Conservation (phyloP, 2,329 filamentous ascomycete species). For the Fusarium albosuccineum region DNA sequence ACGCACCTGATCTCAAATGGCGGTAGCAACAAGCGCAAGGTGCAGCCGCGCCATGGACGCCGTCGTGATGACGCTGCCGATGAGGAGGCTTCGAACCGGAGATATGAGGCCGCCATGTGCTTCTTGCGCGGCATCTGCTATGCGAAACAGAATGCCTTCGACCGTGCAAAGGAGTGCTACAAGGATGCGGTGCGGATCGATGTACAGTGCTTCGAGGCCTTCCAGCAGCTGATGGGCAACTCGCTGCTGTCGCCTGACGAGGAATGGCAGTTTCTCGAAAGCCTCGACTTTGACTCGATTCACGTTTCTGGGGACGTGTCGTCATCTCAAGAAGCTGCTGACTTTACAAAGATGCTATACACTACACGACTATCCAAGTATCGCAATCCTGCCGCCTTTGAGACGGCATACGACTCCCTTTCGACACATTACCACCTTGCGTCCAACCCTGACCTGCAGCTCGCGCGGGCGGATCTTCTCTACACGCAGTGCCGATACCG, state of each 20-base stretch:
- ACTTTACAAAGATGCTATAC: constrained; percentile 96
- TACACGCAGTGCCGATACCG: constrained; percentile 96
- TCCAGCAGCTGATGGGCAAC: constrained; percentile 98
- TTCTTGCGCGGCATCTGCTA: constrained; percentile 94
- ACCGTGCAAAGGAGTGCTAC: constrained; percentile 97
- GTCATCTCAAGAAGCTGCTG: constrained; percentile 84
- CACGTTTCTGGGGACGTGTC: constrained; percentile 73
- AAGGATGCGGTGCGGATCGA: constrained; percentile 97
- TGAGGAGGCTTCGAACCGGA: constrained; percentile 80
- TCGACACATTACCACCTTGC: constrained; percentile 93
- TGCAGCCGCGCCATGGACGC: constrained; percentile 51
- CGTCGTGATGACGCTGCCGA: constrained; percentile 56
- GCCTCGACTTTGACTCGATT: constrained; percentile 90
- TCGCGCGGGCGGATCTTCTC: constrained; percentile 89
- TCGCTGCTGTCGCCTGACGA: constrained; percentile 89
- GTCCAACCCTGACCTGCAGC: constrained; percentile 88
- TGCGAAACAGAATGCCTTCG: constrained; percentile 96
- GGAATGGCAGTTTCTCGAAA: constrained; percentile 90
- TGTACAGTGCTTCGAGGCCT: constrained; percentile 97
- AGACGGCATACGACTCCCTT: constrained; percentile 87
- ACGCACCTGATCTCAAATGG: constrained; percentile 81
- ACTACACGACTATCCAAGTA: constrained; percentile 97
- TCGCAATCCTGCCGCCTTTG: constrained; percentile 85
- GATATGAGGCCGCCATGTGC: constrained; percentile 97
- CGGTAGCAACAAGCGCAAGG: constrained; percentile 55